These are phyloP conservation scores for Cordyceps farinosa DNA, from an alignment of 2,329 filamentous ascomycete species.

Conservation along the genomic window DNA sequence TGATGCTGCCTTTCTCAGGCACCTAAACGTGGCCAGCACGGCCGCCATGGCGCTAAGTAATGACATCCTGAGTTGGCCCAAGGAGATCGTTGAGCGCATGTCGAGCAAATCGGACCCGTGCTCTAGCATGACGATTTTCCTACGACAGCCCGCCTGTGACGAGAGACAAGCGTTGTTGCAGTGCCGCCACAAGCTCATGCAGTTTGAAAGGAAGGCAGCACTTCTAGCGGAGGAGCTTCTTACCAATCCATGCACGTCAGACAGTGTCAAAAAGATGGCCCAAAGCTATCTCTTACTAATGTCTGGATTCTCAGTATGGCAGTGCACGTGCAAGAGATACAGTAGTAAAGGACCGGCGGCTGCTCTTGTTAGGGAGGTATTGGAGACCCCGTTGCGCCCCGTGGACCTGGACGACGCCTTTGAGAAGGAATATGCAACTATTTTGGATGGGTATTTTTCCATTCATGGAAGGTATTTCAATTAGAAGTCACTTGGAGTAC, in stretches of 20 bases:
- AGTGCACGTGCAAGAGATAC: neutral
- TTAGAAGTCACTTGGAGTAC: neutral
- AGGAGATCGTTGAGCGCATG: neutral
- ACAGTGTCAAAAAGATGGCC: neutral
- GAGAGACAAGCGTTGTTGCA: neutral
- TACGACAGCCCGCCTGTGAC: neutral
- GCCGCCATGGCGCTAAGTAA: neutral
- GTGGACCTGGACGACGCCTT: slow-evolving; percentile 21
- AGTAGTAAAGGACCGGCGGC: too few relatives aligned
- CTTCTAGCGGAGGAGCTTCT: neutral
- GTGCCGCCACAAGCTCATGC: neutral
- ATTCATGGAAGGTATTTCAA: neutral
- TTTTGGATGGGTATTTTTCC: neutral
- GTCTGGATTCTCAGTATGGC: neutral
- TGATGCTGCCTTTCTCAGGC: neutral
- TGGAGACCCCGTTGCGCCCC: slow-evolving; percentile 17
- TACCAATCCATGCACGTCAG: neutral
- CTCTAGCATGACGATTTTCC: neutral
- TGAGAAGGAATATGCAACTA: neutral
- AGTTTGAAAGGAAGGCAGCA: neutral
- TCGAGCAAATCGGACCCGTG: neutral
- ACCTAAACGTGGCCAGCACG: neutral
- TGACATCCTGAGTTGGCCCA: neutral
- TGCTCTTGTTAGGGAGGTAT: slow-evolving; percentile 9
- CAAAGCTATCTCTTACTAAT: neutral